Base-by-base conservation (phyloP, 2,329 filamentous ascomycete species). In the Tolypocladium cylindrosporum region DNA sequence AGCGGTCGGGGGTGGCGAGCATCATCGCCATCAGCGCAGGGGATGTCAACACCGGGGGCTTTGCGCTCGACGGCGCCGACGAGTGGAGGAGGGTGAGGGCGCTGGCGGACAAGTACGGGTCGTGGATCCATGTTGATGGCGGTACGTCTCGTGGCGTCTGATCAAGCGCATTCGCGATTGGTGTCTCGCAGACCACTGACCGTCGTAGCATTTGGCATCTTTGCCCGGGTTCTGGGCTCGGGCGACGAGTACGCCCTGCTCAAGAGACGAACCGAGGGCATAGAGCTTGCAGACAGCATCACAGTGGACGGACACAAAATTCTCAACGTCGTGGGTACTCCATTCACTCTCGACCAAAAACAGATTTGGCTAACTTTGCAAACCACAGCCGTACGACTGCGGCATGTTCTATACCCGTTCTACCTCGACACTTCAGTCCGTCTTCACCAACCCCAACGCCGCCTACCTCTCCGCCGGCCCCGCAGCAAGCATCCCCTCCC, bases 81-180 rank as follows among this genome's bases (percentile, higher is more conserved):
- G 84, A 91, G 61, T 86, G 86, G 76, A 69, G 72, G 57, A 76
- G 77, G 57, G 72, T 97, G 42, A 81, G 92, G 59, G 73, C 76
- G 5, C 68, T 96, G 43, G 91, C 89, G 50, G 86, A 94, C 64
- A 75, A 78, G 62, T 85, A 93, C 63, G 80, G 81, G 1, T 87
- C 90, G 0, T 97, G 92, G 92, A 79, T 97, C 43, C 93, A 97
- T 70, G 86, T 93, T 9, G 93, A 97, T 66, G 92, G 88, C 51
- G 84, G 83, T 84, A 66, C 58, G 77, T 71, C 51, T 16, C 0
- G 13, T 9, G 19, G 3, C 19, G 3, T n/a, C 19, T 31, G 2
- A 36, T 36, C 31, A 11, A n/a, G 19, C 13, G 27, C 27, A 34
- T 34, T 11, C 6, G 27, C 48, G 2, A 31, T 31, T 62, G 13